Conservation (phyloP, 306 rosid genomes). For the Trifolium fragiferum region DNA sequence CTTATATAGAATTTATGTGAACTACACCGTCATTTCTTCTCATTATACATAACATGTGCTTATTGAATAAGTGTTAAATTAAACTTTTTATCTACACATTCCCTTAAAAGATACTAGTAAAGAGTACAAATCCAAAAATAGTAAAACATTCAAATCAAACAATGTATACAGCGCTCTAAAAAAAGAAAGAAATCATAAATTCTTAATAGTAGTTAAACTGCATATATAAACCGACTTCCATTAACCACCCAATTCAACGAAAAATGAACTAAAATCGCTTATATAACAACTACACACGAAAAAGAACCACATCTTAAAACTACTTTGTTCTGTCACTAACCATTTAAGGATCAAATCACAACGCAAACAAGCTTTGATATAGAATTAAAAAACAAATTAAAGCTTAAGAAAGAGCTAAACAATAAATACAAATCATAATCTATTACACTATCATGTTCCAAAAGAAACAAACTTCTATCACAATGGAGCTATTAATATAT, state of each 20-base stretch:
- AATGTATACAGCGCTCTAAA: neutral
- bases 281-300: too few species aligned
- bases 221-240: neutral
- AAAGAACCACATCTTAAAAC: neutral
- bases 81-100: neutral
- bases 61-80: neutral
- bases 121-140: too few species aligned
- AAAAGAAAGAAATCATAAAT: slow-evolving; percentile 1
- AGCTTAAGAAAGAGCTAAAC: neutral
- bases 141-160: slow-evolving; percentile 21
- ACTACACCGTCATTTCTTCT: neutral
- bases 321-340: neutral
- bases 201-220: neutral
- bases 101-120: neutral
- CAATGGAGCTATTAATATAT: neutral
- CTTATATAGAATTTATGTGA: neutral
- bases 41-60: neutral
- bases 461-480: neutral
- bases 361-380: neutral
- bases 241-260: slow-evolving; percentile 7
- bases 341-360: slow-evolving; percentile 24
- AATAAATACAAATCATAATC: slow-evolving; percentile 15
- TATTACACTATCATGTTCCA: neutral
- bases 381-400: neutral
- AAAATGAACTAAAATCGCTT: neutral